A percentile compares a stretch with the other conserved stretches of the same genome.
Evolutionary conservation across 441 rosid genomes (phyloP).

Genomic region (Adansonia gregorii): DNA sequence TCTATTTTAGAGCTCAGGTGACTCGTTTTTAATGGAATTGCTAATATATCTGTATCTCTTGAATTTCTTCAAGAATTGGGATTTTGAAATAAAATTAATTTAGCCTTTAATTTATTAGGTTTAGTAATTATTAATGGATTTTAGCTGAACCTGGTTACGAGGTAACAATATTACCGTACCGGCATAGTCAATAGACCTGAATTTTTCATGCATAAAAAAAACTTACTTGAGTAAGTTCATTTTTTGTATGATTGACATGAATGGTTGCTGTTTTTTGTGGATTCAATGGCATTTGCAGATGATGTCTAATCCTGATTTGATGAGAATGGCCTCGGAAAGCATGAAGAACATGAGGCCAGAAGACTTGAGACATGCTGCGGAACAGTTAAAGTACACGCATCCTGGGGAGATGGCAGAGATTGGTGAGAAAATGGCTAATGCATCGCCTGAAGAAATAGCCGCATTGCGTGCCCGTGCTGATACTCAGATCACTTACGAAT

Average conservation of each 20-base stretch:
- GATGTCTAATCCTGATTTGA: slow-evolving; percentile 93
- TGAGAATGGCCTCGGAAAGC: slow-evolving; percentile 92
- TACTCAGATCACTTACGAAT: slow-evolving; percentile 70
- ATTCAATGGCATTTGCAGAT: slow-evolving; percentile 50
- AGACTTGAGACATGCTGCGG: slow-evolving; percentile 83
- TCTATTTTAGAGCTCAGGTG: neutral
- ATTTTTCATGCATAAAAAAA: neutral
- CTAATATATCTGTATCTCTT: neutral
- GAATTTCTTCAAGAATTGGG: slow-evolving; percentile 12
- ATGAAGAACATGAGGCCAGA: slow-evolving; percentile 92
- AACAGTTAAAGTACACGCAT: slow-evolving; percentile 74
- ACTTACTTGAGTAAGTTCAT: slow-evolving; percentile 4
- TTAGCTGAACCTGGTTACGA: neutral
- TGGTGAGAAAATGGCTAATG: slow-evolving; percentile 85
- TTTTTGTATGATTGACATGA: neutral
- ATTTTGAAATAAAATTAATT: neutral
- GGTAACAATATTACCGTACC: neutral
- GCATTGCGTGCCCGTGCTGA: slow-evolving; percentile 75
- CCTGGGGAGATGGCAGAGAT: slow-evolving; percentile 92
- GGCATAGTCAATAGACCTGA: neutral
- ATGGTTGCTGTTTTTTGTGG: slow-evolving; percentile 1
- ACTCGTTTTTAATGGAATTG: neutral
- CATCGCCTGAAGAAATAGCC: slow-evolving; percentile 85
- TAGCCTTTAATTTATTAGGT: neutral
- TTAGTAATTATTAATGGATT: neutral